Percentiles rank a stretch among this genome's conserved stretches.
Evolutionary conservation across 495 filamentous ascomycete species (phyloP).

Genomic region (Xylaria scruposa): DNA sequence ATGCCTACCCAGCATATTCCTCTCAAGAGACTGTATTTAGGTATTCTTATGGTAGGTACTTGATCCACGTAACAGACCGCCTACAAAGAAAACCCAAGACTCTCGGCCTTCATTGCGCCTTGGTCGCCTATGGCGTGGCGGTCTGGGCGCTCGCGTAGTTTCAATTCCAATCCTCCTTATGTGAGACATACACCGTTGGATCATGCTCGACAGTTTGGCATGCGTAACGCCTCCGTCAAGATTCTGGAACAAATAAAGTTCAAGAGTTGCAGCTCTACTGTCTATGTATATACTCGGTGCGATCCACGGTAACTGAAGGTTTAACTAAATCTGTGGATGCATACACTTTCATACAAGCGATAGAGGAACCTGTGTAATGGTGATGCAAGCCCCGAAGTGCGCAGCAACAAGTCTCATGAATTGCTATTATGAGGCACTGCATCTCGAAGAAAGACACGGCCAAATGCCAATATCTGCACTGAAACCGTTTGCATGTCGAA

Average conservation of each 20-base stretch:
- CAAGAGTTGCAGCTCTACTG: not conserved
- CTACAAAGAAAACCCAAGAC: not conserved
- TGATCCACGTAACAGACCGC: not conserved
- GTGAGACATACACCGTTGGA: not conserved
- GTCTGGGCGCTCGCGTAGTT: conserved; percentile 7
- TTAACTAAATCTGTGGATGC: not conserved
- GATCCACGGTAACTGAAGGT: not conserved
- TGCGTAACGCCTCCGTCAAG: not conserved
- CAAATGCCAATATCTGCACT: not conserved
- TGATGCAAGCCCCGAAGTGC: not conserved
- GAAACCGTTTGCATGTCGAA: not conserved
- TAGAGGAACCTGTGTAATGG: not conserved
- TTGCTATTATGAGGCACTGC: not conserved
- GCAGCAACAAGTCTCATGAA: not conserved
- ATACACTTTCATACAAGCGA: not conserved
- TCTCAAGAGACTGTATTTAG: not conserved
- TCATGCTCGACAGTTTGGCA: conserved; percentile 7
- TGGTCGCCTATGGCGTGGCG: conserved; percentile 1
- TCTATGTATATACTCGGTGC: not conserved
- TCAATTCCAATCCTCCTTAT: not conserved
- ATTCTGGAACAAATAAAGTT: not conserved
- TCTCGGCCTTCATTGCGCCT: conserved; percentile 6
- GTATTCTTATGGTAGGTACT: not conserved
- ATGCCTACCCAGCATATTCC: not conserved
- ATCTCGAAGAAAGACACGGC: not conserved